Evolutionary conservation across 148 eudicot genomes (phyloP), one percentile per base, ranked within the genome.

Genomic region (Chenopodium formosanum): DNA sequence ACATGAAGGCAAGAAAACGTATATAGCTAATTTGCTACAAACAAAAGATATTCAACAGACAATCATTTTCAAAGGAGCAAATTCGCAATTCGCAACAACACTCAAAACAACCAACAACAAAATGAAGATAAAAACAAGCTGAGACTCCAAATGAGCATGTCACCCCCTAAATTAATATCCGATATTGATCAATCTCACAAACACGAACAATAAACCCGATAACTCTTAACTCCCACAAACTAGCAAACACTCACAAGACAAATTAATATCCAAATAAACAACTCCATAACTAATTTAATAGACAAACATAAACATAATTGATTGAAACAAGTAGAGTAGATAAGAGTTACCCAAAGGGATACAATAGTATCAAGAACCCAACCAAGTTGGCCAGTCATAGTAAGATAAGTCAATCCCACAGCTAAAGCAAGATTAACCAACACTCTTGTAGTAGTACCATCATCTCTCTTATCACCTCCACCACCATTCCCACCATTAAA

Each of bases 351-450:
- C 98, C 92, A 93, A 82, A 95, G 85, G 40, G 98, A 95, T 69
- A 95, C 91, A 90, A 95, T 86, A 78, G 94, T 83, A 86, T 95
- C 97, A 76, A 95, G 83, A 81, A 95, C 77, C 99, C 99, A 95
- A 78, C 97, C 97, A 90, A 95, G 91, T 82, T 93, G 94, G 29
- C 93, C 97, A 84, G 88, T 93, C 79, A 93, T n/a, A 79, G 97
- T 34, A 56, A 95, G 97, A 86, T 93, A 95, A 86, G 94, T 87
- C 84, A 95, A 89, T 10, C 93, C 92, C 83, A 88, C 82, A 82
- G 97, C 97, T 85, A 95, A 83, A 81, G 83, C 94, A 87, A 95
- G 87, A 82, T 95, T 93, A 77, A 87, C 91, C 91, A 95, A 84
- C 63, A 88, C 82, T 84, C 91, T 91, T 40, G 86, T 83, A 76